A percentile compares a stretch with the other conserved stretches of the same genome.
Conservation (phyloP, 257 asterid species). For the Solanum rostratum region DNA sequence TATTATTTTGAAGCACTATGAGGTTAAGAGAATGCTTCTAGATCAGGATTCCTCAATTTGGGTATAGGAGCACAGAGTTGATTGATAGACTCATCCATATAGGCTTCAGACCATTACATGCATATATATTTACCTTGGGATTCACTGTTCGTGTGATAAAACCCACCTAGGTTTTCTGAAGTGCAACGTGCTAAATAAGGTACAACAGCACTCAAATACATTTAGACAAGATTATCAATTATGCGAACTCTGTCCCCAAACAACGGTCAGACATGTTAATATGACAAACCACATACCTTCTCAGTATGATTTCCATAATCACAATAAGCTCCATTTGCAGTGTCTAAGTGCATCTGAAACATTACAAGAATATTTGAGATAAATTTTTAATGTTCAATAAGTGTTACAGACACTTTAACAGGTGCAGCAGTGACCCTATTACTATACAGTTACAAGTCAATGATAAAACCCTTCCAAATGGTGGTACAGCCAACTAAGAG, state of each 20-base stretch:
- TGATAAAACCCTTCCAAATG: background rate
- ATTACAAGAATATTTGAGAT: constrained; percentile 1
- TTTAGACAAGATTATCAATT: background rate
- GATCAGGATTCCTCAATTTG: background rate
- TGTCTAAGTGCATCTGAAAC: constrained; percentile 78
- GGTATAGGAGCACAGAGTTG: background rate
- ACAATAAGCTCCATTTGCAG: constrained; percentile 60
- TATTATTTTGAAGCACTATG: background rate
- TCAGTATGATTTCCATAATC: constrained; percentile 95
- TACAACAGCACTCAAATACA: background rate
- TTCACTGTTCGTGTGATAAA: background rate
- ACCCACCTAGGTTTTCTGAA: background rate
- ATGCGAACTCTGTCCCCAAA: background rate
- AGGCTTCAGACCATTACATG: background rate
- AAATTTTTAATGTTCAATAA: background rate
- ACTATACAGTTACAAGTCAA: background rate
- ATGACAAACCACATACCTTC: constrained; percentile 38
- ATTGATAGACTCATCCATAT: background rate
- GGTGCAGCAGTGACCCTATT: background rate
- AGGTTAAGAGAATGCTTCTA: background rate
- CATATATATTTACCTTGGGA: background rate
- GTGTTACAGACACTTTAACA: background rate
- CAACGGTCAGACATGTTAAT: background rate
- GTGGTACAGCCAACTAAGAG: background rate
- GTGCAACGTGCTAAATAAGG: background rate